Conservation (phyloP, 371 early-diverging fungal species). For the Lichtheimia ramosa region DNA sequence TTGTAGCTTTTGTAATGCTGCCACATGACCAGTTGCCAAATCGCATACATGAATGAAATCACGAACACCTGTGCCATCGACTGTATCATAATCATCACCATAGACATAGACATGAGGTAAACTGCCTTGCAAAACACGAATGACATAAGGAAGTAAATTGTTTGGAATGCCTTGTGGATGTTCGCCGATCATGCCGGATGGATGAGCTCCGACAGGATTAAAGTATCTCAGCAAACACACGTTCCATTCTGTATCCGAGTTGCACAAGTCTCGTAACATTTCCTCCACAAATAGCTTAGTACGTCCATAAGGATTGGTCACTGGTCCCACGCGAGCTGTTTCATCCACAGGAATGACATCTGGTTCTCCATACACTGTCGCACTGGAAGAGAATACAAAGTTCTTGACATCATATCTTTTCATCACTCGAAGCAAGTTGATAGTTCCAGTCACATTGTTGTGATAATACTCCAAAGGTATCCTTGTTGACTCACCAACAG, state of each 20-base stretch:
- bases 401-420: slow-evolving; percentile 63
- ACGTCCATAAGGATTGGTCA: slow-evolving; percentile 86
- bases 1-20: slow-evolving; percentile 70
- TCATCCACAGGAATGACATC: slow-evolving; percentile 61
- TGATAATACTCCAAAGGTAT: slow-evolving; percentile 88
- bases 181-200: slow-evolving; percentile 86
- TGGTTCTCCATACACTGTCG: slow-evolving; percentile 78
- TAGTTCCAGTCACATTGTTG: slow-evolving; percentile 82
- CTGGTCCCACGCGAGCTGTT: slow-evolving; percentile 58
- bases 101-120: slow-evolving; percentile 73
- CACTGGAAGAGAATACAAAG: slow-evolving; percentile 87
- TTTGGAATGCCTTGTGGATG: slow-evolving; percentile 82
- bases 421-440: slow-evolving; percentile 72
- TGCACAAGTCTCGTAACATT: slow-evolving; percentile 70
- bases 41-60: slow-evolving; percentile 93
- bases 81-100: slow-evolving; percentile 84
- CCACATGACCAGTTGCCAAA: slow-evolving; percentile 82
- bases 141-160: slow-evolving; percentile 88
- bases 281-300: slow-evolving; percentile 85
- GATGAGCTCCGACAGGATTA: slow-evolving; percentile 91
- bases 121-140: slow-evolving; percentile 79
- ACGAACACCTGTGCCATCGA: slow-evolving; percentile 91
- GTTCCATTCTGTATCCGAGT: slow-evolving; percentile 59
- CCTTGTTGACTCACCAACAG: slow-evolving; percentile 82
- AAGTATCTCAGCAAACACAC: slow-evolving; percentile 81